Evolutionary conservation across 371 early-diverging fungal genomes (phyloP).

Genomic region (Rhizopus sp.): DNA sequence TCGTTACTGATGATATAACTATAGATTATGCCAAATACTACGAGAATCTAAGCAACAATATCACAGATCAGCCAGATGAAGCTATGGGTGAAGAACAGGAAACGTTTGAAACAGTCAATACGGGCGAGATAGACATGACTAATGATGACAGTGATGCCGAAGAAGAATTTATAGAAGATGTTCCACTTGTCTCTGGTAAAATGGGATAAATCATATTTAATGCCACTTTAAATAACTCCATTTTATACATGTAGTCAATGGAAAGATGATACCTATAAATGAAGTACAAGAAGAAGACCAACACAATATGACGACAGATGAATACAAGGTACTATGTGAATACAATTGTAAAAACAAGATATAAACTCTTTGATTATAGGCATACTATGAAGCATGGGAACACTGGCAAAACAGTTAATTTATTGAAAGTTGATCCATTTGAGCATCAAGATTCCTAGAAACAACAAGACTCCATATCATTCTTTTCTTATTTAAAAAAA

Average conservation of each 20-base stretch:
- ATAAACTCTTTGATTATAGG: conserved; percentile 22
- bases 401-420: conserved; percentile 36
- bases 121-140: conserved; percentile 17
- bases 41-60: conserved; percentile 35
- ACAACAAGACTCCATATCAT: too few species aligned
- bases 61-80: not conserved
- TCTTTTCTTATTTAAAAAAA: not conserved
- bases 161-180: conserved; percentile 40
- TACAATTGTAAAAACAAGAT: not conserved
- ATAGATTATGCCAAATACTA: conserved; percentile 50
- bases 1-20: not conserved
- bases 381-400: conserved; percentile 56
- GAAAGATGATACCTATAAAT: conserved; percentile 53
- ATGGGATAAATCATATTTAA: not conserved
- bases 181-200: conserved; percentile 49
- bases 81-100: conserved; percentile 15
- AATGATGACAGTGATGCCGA: conserved; percentile 3
- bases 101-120: conserved; percentile 31
- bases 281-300: conserved; percentile 63
- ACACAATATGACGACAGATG: conserved; percentile 59
- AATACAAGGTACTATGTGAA: conserved; percentile 45
- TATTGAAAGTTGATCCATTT: not conserved
- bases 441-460: not conserved
- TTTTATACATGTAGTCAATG: conserved; percentile 34
- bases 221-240: not conserved